These are phyloP conservation scores for Cordyceps fumosorosea DNA, from an alignment of 2,329 filamentous ascomycete species.

Conservation along the genomic window DNA sequence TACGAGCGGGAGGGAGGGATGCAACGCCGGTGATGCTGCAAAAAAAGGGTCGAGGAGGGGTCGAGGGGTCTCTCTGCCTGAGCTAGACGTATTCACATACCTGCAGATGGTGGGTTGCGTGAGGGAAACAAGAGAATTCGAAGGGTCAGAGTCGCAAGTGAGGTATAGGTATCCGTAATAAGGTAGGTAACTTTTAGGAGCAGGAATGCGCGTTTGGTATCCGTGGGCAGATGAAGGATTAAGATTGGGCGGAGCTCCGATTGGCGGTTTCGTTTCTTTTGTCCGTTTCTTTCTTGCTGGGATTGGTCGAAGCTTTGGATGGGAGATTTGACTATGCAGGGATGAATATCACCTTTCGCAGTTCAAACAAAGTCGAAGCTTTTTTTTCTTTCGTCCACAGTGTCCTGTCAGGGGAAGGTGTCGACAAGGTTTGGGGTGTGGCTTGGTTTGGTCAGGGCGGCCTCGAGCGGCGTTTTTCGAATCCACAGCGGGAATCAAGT, in stretches of 20 bases:
- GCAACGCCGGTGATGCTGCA: background rate
- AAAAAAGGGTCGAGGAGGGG: background rate
- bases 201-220: conserved; percentile 1
- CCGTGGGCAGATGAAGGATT: background rate
- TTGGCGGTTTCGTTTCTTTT: background rate
- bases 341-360: background rate
- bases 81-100: conserved; percentile 4
- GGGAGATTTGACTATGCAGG: conserved; percentile 4
- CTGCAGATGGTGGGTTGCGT: conserved; percentile 3
- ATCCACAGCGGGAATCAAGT: conserved; percentile 3
- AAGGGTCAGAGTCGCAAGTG: background rate
- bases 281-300: background rate
- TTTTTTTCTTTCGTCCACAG: background rate
- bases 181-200: background rate
- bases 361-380: background rate
- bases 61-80: background rate
- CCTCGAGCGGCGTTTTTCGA: background rate
- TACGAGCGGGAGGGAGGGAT: background rate
- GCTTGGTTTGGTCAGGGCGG: background rate
- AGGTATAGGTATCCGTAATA: background rate
- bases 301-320: background rate
- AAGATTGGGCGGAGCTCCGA: background rate
- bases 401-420: conserved; percentile 1
- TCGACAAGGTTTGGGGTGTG: background rate
- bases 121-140: background rate